These are phyloP conservation scores for Vanderwaltozyma tropicalis DNA, from an alignment of 805 yeast genomes.

Conservation along the genomic window DNA sequence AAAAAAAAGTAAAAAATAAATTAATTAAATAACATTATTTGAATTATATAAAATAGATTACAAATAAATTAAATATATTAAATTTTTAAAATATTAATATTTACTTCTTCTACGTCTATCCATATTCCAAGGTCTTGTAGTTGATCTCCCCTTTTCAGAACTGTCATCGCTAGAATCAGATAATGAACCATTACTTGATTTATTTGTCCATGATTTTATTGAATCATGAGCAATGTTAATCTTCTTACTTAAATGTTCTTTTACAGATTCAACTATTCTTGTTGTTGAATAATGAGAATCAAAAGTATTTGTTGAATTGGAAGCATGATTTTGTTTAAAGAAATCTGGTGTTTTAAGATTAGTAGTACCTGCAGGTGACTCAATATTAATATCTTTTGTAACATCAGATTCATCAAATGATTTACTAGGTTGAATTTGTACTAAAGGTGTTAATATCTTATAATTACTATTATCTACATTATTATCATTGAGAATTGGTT, in stretches of 20 bases:
- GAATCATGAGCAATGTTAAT: not conserved
- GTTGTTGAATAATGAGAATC: not conserved
- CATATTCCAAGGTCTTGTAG: not conserved
- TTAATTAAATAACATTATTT: too few species aligned
- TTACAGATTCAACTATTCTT: not conserved
- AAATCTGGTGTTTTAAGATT: not conserved
- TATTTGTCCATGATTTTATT: constrained; percentile 1
- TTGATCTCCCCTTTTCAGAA: too few species aligned
- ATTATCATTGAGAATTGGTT: not conserved
- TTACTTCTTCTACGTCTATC: not conserved
- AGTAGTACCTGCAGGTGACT: not conserved
- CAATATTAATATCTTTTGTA: not conserved
- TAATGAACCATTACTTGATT: not conserved
- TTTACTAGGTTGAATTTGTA: not conserved
- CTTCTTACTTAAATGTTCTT: not conserved
- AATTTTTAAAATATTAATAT: too few species aligned
- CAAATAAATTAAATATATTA: too few species aligned
- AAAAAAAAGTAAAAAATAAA: too few species aligned
- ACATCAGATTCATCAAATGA: not conserved
- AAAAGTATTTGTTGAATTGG: not conserved
- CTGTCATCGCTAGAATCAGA: not conserved
- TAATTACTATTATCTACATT: not conserved
- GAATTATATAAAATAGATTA: too few species aligned
- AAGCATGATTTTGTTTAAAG: not conserved
- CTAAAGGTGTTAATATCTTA: constrained; percentile 1